Evolutionary conservation across 108 stramenopile species (phyloP), one percentile per base, ranked within the genome.

Genomic region (Aurantiochytrium sp.): DNA sequence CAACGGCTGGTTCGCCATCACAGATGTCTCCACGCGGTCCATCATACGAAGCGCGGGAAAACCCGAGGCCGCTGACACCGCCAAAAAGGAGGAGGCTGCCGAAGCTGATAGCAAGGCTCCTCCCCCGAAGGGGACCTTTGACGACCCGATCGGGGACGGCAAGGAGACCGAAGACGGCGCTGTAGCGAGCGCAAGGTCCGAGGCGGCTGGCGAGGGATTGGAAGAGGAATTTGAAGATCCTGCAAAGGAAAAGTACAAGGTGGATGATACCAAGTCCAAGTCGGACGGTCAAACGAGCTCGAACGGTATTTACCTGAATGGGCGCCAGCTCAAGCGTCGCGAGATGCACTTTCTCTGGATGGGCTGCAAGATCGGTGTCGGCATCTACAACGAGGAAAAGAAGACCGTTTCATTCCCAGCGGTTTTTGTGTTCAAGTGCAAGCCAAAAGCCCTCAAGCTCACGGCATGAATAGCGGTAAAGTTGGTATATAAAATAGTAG

Each of bases 331-430:
- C 17, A 12, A 24, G 39, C 39, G 73, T n/a, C 73, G 73, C 6
- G 73, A 81, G 73, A 81, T 81, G 73, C 12, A 81, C 30, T 81
- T 81, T 48, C 73, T 81, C 24, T 81, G 73, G 73, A 81, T 42
- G 3, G 73, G 73, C 21, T 41, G 42, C 17, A 48, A 42, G 24
- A 81, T 81, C 45, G 39, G 73, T 48, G 42, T 81, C 32, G 73
- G 73, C 12, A 24, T 81, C 19, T 24, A 81, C 42, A 48, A 30
- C 1, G 21, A 6, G 10, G 73, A 37, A 48, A 24, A 48, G 42
- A 24, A 81, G 30, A 48, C 12, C 6, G 73, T 81, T 2, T n/a
- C n/a, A 6, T 41, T 81, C 12, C 73, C 73, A 39, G 45, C 30
- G 6, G n/a, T 27, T 6, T 81, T 81, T 48, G 45, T 48, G 39